Conservation (phyloP, 768 basidiomycete species). For the Pholiota microspora region DNA sequence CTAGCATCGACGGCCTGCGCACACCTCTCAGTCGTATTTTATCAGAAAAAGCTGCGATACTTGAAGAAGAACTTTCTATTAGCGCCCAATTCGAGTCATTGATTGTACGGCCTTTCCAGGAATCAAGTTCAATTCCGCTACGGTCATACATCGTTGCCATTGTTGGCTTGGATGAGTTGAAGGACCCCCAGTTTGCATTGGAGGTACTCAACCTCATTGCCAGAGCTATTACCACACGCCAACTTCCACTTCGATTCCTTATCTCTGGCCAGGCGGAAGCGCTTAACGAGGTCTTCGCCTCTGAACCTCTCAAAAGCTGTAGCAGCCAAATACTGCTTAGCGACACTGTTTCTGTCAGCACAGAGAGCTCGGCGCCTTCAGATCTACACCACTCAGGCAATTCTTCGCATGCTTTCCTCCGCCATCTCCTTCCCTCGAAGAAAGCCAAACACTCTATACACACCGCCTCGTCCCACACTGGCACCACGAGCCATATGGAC, state of each 20-base stretch:
- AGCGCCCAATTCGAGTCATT: constrained; percentile 5
- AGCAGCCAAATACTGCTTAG: background rate
- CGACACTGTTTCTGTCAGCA: background rate
- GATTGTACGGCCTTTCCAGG: background rate
- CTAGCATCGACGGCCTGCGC: background rate
- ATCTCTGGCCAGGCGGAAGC: background rate
- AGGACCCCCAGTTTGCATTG: background rate
- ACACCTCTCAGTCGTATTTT: background rate
- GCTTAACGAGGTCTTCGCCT: background rate
- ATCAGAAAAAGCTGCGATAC: background rate
- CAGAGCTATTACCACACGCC: background rate
- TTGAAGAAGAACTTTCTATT: background rate
- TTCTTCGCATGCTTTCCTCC: background rate
- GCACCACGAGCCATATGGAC: background rate
- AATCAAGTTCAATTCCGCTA: background rate
- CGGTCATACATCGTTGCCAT: constrained; percentile 3
- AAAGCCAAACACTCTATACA: too few relatives aligned
- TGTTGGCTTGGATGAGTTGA: constrained; percentile 4
- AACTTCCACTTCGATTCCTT: constrained; percentile 7
- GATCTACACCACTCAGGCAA: background rate
- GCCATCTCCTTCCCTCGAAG: background rate
- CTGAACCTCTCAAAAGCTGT: background rate
- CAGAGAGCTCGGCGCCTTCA: background rate
- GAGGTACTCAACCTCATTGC: constrained; percentile 3
- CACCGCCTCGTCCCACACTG: too few relatives aligned